These are phyloP conservation scores for Colletotrichum neosansevieriae DNA, from an alignment of 2,329 filamentous ascomycete genomes.

Conservation along the genomic window DNA sequence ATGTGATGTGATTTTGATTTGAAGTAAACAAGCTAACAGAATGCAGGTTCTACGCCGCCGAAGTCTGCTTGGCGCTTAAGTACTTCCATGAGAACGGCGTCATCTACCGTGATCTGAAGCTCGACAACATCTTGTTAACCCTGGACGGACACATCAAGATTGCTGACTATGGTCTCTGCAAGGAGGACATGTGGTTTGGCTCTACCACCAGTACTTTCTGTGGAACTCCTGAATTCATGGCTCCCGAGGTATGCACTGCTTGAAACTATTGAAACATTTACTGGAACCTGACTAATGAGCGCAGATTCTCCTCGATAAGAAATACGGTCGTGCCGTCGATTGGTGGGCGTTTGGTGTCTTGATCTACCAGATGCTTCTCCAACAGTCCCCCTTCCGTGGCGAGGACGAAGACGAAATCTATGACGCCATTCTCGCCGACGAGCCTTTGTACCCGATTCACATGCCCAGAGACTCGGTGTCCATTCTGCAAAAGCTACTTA, in stretches of 20 bases:
- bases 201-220: constrained; percentile 98
- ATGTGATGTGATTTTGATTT: constrained; percentile 53
- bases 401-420: constrained; percentile 99
- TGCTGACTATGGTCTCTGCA: constrained; percentile 98
- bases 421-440: constrained; percentile 96
- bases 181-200: constrained; percentile 99
- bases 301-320: constrained; percentile 96
- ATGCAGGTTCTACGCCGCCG: constrained; percentile 92
- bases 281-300: constrained; percentile 47
- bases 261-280: not conserved
- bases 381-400: constrained; percentile 98
- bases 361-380: constrained; percentile 99
- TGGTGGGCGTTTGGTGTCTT: constrained; percentile 99
- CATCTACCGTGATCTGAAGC: constrained; percentile 97
- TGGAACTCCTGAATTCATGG: constrained; percentile 99
- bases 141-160: constrained; percentile 99
- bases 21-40: not conserved
- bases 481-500: constrained; percentile 96
- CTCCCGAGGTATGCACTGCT: constrained; percentile 79
- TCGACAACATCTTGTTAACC: constrained; percentile 90
- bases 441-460: constrained; percentile 97
- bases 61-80: constrained; percentile 96
- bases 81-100: constrained; percentile 99
- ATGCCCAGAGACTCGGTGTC: constrained; percentile 99
- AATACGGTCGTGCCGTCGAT: constrained; percentile 96